Evolutionary conservation across 306 rosid species (phyloP).

Genomic region (Fragaria iinumae): DNA sequence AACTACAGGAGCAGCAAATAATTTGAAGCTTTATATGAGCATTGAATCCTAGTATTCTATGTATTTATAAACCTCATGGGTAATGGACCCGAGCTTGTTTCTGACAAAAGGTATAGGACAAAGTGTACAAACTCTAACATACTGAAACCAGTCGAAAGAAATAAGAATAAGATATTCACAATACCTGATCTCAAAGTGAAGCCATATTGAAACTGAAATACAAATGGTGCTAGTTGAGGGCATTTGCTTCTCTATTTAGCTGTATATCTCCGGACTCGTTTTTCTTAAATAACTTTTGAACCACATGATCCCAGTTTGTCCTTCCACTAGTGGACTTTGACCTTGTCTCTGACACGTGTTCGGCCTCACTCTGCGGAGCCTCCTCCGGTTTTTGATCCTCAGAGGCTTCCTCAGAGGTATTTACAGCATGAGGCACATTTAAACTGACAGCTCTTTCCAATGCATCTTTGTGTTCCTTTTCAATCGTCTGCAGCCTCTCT

Average conservation of each 20-base stretch:
- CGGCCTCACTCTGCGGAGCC: slow-evolving; percentile 23
- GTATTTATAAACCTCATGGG: background rate
- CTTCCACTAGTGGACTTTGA: slow-evolving; percentile 38
- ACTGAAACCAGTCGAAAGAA: background rate
- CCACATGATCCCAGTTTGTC: slow-evolving; percentile 70
- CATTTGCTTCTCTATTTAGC: slow-evolving; percentile 27
- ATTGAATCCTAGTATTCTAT: background rate
- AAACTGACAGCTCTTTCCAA: slow-evolving; percentile 78
- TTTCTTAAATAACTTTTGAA: slow-evolving; percentile 57
- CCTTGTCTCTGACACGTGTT: slow-evolving; percentile 18
- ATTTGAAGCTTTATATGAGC: background rate
- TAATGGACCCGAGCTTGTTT: slow-evolving; percentile 3
- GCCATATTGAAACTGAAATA: background rate
- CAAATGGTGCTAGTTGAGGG: slow-evolving; percentile 28
- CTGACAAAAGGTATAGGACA: background rate
- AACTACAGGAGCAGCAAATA: background rate
- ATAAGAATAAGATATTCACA: slow-evolving; percentile 4
- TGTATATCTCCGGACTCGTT: slow-evolving; percentile 30
- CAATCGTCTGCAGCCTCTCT: slow-evolving; percentile 60
- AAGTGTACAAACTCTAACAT: background rate
- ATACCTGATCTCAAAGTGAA: background rate
- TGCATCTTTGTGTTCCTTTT: slow-evolving; percentile 76
- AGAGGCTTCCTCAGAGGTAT: slow-evolving; percentile 16
- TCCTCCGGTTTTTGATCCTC: background rate
- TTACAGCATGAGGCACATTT: slow-evolving; percentile 69